These are phyloP conservation scores for Neurospora sp. DNA, from an alignment of 495 filamentous ascomycete species.

Conservation along the genomic window DNA sequence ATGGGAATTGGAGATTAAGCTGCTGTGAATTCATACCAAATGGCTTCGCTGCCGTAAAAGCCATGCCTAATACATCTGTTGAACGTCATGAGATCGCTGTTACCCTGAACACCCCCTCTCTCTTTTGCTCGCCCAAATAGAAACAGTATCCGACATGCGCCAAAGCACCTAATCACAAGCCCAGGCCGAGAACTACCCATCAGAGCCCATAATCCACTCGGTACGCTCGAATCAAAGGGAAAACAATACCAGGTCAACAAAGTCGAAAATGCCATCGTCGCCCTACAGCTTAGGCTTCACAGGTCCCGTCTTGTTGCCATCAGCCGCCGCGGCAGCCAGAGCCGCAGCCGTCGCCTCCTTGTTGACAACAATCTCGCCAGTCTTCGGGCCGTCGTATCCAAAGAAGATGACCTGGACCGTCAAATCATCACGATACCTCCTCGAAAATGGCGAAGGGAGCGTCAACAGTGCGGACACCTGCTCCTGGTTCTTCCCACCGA, in stretches of 20 bases:
- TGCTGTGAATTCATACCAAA: neutral
- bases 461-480: constrained; percentile 92
- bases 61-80: neutral
- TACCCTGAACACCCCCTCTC: neutral
- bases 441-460: constrained; percentile 78
- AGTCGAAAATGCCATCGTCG: neutral
- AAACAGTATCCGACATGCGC: neutral
- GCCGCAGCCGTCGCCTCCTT: constrained; percentile 67
- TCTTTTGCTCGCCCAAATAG: neutral
- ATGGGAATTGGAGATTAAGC: neutral
- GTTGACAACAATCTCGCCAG: constrained; percentile 70
- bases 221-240: neutral
- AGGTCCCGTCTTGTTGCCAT: constrained; percentile 30
- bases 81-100: neutral
- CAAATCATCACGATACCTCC: constrained; percentile 87
- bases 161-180: neutral
- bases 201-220: neutral
- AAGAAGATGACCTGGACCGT: constrained; percentile 99
- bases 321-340: neutral
- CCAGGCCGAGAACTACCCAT: neutral
- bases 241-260: neutral
- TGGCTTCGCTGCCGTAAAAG: neutral
- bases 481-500: constrained; percentile 88
- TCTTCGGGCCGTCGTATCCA: constrained; percentile 58
- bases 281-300: constrained; percentile 30